Base-by-base conservation (phyloP, 176 grass and related monocot genomes). In the Alopecurus myosuroides region DNA sequence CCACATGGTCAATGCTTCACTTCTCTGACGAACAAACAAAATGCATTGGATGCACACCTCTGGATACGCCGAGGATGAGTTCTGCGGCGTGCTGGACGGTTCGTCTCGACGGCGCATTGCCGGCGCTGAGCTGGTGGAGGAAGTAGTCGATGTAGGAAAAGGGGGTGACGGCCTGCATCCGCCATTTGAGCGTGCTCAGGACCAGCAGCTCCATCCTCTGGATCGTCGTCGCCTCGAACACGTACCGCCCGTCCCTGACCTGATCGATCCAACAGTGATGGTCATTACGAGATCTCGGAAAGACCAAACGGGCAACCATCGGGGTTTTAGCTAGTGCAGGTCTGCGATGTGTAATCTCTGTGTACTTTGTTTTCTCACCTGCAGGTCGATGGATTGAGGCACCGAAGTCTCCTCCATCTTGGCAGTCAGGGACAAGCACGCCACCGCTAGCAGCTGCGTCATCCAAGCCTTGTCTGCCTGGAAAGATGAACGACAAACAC, bases 121-220 rank as follows among this genome's bases (percentile, higher is more conserved):
- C 88, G 66, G 85, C 88, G 83, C 58, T 86, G 39, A 99, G 88
- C 56, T 89, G 74, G 84, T 81, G 86, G 88, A 97, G 94, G 84
- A 99, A 97, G 89, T 89, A 92, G 76, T 94, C 97, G 67, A 94
- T 73, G 87, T 97, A 99, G 10, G 97, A 91, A 84, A 99, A 97
- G 23, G 97, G 94, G 17, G 97, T 99, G 56, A 99, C 91, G 9
- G 94, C 83, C 74, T 94, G 97, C 97, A 99, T 99, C 92, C 94
- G 85, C 97, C 97, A 99, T 52, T 92, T 97, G 57, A 99, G 93
- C 34, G 94, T 94, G 74, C 84, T 99, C 37, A 99, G 86, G 0
- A 97, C 88, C 36, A 99, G 85, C 52, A 99, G 92, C 88, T 99
- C 90, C 94, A 99, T 99, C 86, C 97, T 97, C 88, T 92, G 92